These are phyloP conservation scores for Curvularia eragrostidis DNA, from an alignment of 2,329 filamentous ascomycete species.

Conservation along the genomic window DNA sequence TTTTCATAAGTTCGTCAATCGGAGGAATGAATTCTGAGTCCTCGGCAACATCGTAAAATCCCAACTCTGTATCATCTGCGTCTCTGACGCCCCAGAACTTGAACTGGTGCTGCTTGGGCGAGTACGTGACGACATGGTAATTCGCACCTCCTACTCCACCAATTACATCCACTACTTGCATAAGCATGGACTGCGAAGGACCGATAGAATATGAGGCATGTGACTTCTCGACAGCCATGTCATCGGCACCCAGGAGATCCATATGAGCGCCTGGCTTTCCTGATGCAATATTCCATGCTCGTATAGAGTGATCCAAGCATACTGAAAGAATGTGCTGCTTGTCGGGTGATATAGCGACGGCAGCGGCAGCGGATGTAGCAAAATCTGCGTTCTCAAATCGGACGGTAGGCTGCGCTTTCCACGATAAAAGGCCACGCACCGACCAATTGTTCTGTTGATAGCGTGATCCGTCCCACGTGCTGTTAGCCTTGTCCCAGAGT, in stretches of 20 bases:
- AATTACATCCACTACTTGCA: slow-evolving; percentile 71
- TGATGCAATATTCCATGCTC: slow-evolving; percentile 86
- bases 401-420: slow-evolving; percentile 69
- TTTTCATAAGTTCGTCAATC: slow-evolving; percentile 58
- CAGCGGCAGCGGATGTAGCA: slow-evolving; percentile 67
- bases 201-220: slow-evolving; percentile 76
- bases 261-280: slow-evolving; percentile 78
- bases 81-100: slow-evolving; percentile 87
- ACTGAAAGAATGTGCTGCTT: slow-evolving; percentile 73
- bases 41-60: slow-evolving; percentile 75
- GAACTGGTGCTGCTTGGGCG: slow-evolving; percentile 87
- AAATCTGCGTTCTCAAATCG: slow-evolving; percentile 71
- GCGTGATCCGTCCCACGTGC: slow-evolving; percentile 71
- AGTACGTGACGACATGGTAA: slow-evolving; percentile 80
- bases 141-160: slow-evolving; percentile 56
- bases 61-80: slow-evolving; percentile 62
- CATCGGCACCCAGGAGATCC: slow-evolving; percentile 73
- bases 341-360: slow-evolving; percentile 59
- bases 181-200: slow-evolving; percentile 76
- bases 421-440: slow-evolving; percentile 65
- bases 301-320: slow-evolving; percentile 85
- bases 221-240: slow-evolving; percentile 67
- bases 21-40: slow-evolving; percentile 69
- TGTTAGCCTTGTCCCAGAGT: slow-evolving; percentile 39
- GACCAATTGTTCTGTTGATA: slow-evolving; percentile 79